Percentiles rank a stretch among this genome's conserved stretches.
These are phyloP conservation scores for Pestalotiopsis sp. DNA, from an alignment of 2,329 filamentous ascomycete species.

Conservation along the genomic window DNA sequence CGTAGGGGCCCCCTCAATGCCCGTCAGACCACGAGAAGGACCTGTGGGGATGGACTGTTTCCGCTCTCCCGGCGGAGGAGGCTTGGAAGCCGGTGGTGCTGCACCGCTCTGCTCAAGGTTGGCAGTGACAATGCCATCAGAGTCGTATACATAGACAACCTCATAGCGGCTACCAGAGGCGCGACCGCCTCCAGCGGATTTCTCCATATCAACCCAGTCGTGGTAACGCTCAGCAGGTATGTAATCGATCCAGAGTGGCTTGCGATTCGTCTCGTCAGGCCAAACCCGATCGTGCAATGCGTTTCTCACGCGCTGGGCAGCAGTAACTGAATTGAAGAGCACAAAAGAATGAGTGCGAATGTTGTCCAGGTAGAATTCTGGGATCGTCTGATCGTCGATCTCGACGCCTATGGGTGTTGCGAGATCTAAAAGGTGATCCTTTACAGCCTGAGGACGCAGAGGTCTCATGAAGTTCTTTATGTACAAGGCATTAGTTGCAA, in stretches of 20 bases:
- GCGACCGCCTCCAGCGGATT: conserved; percentile 46
- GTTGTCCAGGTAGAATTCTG: conserved; percentile 76
- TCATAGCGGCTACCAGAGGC: conserved; percentile 64
- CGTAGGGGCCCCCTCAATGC: conserved; percentile 36
- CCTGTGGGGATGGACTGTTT: conserved; percentile 32
- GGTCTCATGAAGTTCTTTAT: conserved; percentile 91
- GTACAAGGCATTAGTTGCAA: conserved; percentile 78
- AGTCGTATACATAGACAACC: conserved; percentile 66
- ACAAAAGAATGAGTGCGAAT: conserved; percentile 90
- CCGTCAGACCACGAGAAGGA: conserved; percentile 28
- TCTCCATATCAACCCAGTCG: conserved; percentile 75
- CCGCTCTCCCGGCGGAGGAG: conserved; percentile 22
- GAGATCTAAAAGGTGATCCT: conserved; percentile 69
- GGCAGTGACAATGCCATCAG: conserved; percentile 57
- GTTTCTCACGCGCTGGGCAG: conserved; percentile 76
- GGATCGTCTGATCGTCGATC: conserved; percentile 58
- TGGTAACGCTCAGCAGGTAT: conserved; percentile 74
- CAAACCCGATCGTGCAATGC: conserved; percentile 79
- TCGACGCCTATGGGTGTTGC: conserved; percentile 60
- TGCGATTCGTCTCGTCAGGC: conserved; percentile 85
- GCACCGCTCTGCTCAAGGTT: conserved; percentile 53
- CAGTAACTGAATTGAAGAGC: conserved; percentile 67
- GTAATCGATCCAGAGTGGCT: conserved; percentile 87
- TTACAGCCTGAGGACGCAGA: conserved; percentile 69
- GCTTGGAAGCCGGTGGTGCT: conserved; percentile 24